Base-by-base conservation (phyloP, 2,329 filamentous ascomycete genomes). In the Penicillium sp. region DNA sequence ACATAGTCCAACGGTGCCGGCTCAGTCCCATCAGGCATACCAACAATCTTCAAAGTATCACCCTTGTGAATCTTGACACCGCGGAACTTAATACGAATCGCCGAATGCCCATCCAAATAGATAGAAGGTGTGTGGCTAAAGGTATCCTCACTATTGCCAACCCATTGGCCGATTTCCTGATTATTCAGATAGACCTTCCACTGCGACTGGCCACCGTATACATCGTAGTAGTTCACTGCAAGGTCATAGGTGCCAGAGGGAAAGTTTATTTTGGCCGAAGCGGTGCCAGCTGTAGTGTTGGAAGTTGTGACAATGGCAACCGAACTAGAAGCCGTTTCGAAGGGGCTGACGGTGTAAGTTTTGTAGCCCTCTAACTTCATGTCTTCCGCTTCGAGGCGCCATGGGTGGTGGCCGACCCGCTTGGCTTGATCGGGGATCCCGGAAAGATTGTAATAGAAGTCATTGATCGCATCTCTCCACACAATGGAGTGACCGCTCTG, bases 401-500 rank as follows among this genome's bases (percentile, higher is more conserved):
- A 86, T 0, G 82, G 81, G 69, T 90, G 83, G 58, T 84, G 77
- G 1, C 82, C 80, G 0, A 89, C 86, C 10, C 87, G 81, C 2
- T 76, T 77, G 0, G 64, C 64, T 21, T 80, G 75, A 62, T 90
- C 88, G 0, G 82, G 69, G 43, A 90, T 88, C 2, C 80, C 77
- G 0, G 85, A 86, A 38, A 84, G 72, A 68, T 84, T 86, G 68
- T 78, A 66, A 72, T 88, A 90, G 73, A 87, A 90, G 55, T 84
- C 77, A 65, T 77, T 84, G 73, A 90, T 84, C 0, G 84, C 80
- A 66, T 90, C 88, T 15, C 88, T 80, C 88, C 88, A 91, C 17
- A 89, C 84, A 19, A 90, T 78, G 0, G 86, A 80, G 71, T 90
- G 88, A 0, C 87, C 88, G 0, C 88, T 85, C 71, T 90, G 88